Evolutionary conservation across 163 green algal species (phyloP), one percentile per base, ranked within the genome.

Genomic region (Scenedesmus sp.): DNA sequence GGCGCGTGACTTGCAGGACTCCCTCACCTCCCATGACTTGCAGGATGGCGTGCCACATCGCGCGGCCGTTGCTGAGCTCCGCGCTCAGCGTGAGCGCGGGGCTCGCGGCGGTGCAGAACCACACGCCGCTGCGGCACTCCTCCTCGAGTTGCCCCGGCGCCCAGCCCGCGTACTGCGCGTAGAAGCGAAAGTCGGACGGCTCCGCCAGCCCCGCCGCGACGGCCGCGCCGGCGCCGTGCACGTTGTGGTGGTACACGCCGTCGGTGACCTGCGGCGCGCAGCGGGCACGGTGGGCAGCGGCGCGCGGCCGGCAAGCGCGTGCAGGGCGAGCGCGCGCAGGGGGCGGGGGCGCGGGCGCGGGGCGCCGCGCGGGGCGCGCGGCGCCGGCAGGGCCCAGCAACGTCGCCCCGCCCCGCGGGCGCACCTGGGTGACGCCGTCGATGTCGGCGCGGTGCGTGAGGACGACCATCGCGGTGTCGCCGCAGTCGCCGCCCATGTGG

Each of bases 121-220:
- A 78, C 14, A 78, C 70, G 24, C 70, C 70, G 1, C 20, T 29
- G 28, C 56, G 60, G 44, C 70, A 78, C 70, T 78, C 70, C 26
- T 70, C 39, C 57, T 70, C 70, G 2, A 78, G 57, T 45, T 78
- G 70, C 2, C 70, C 70, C 17, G 70, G 70, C n/a, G 70, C 70
- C 70, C 70, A 78, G 57, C 70, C 70, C 26, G 70, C 70, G 44
- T 78, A 78, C 70, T 78, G 70, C 14, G 70, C 70, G 66, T 70
- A 78, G 57, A 78, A 78, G 20, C 70, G 47, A 42, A 78, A 78
- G 51, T 78, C 70, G 14, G 42, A 33, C 13, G 70, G 70, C 2
- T 78, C 54, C 7, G 70, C 70, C 42, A 44, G 33, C 42, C 70
- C 70, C 13, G 54, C 45, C 6, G 26, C 54, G 13, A 78, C 54